These are phyloP conservation scores for Aspergillus vadensis DNA, from an alignment of 2,329 filamentous ascomycete species.

Conservation along the genomic window DNA sequence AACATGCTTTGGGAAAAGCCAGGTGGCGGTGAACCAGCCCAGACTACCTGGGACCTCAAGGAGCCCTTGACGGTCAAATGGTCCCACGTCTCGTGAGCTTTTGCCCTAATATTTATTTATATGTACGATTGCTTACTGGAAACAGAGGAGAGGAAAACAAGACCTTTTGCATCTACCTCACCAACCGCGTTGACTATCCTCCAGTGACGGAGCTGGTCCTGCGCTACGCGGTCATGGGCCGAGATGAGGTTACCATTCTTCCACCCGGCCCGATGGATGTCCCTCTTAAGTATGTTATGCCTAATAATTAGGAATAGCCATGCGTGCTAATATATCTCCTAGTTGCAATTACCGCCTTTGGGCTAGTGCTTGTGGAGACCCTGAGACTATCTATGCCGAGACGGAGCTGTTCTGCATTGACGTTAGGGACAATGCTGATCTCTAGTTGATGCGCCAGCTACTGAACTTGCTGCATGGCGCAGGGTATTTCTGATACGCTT, in stretches of 20 bases:
- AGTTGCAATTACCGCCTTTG: not conserved
- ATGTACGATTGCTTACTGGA: not conserved
- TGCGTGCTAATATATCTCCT: not conserved
- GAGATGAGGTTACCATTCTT: not conserved
- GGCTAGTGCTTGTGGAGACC: not conserved
- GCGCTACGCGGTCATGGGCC: not conserved
- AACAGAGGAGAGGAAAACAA: not conserved
- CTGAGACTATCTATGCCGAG: not conserved
- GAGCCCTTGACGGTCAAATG: not conserved
- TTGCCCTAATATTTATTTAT: too few species aligned
- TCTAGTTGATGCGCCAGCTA: not conserved
- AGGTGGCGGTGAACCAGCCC: not conserved
- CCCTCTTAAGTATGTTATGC: not conserved
- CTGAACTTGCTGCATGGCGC: too few species aligned
- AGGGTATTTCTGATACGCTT: too few species aligned
- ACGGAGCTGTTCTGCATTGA: not conserved
- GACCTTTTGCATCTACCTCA: not conserved
- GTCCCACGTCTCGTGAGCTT: not conserved
- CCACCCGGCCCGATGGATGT: not conserved
- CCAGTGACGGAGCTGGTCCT: not conserved
- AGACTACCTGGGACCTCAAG: not conserved
- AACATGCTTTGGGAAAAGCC: conserved; percentile 8
- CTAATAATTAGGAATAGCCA: too few species aligned
- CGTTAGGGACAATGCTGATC: not conserved
- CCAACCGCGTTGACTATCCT: not conserved